Conservation (phyloP, 2,329 filamentous ascomycete genomes). For the Colletotrichum coccodes region DNA sequence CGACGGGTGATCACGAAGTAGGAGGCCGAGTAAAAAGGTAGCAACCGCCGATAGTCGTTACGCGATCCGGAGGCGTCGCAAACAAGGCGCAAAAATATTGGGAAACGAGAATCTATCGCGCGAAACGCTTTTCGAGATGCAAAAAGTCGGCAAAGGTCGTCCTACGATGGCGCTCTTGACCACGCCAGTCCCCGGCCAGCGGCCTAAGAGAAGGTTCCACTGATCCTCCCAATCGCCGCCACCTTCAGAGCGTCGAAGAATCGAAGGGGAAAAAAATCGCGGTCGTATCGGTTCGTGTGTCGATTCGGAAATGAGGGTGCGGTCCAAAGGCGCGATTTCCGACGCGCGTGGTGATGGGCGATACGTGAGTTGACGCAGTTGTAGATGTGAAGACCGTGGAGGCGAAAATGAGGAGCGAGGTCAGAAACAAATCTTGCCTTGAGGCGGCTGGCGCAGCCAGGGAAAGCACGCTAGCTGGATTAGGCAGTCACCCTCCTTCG, state of each 20-base stretch:
- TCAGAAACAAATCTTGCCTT: constrained; percentile 56
- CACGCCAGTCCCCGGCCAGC: constrained; percentile 55
- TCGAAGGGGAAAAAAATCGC: constrained; percentile 45
- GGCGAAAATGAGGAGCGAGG: constrained; percentile 49
- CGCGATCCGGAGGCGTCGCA: constrained; percentile 36
- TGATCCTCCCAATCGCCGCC: constrained; percentile 57
- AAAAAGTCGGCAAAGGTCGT: constrained; percentile 42
- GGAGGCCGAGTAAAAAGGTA: not conserved
- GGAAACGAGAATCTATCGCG: constrained; percentile 37
- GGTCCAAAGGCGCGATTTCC: constrained; percentile 53
- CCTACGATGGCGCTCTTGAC: constrained; percentile 53
- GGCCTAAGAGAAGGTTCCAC: constrained; percentile 59
- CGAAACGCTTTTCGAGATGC: constrained; percentile 43
- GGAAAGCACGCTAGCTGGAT: constrained; percentile 45
- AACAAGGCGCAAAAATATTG: constrained; percentile 37
- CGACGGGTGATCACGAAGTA: constrained; percentile 4
- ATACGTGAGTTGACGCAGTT: constrained; percentile 38
- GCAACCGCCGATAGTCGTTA: constrained; percentile 20
- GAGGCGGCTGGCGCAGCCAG: constrained; percentile 47
- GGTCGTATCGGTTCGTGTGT: constrained; percentile 44
- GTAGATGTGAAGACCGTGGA: constrained; percentile 48
- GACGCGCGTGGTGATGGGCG: constrained; percentile 63
- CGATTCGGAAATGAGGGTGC: constrained; percentile 45
- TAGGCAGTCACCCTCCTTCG: constrained; percentile 37
- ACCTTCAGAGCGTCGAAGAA: constrained; percentile 43